phyloP scores from a whole-genome alignment of 108 stramenopile species.

The Pelagomonas calceolata region DNA sequence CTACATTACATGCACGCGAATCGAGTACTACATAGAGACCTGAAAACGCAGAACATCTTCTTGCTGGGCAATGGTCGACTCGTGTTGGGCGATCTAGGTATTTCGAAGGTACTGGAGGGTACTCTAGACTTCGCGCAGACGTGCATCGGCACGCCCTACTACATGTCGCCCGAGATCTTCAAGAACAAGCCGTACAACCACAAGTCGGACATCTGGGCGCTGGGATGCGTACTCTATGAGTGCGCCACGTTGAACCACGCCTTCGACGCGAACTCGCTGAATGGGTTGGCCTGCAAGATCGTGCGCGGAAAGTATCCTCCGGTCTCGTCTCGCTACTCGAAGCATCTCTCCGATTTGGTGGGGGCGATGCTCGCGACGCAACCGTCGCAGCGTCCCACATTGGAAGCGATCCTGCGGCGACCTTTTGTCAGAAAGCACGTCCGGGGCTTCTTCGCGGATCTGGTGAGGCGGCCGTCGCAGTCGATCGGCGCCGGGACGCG shows the following conservation, averaged over 20 bases:
- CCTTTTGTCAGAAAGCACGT: slow-evolving; percentile 33
- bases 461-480: slow-evolving; percentile 8
- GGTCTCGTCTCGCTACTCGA: slow-evolving; percentile 14
- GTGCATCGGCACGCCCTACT: slow-evolving; percentile 49
- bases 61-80: slow-evolving; percentile 44
- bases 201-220: slow-evolving; percentile 48
- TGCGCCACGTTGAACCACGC: slow-evolving; percentile 38
- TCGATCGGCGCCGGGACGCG: slow-evolving; percentile 32
- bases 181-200: slow-evolving; percentile 37
- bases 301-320: slow-evolving; percentile 27
- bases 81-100: slow-evolving; percentile 52
- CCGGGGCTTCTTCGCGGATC: slow-evolving; percentile 18
- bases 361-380: slow-evolving; percentile 16
- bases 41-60: slow-evolving; percentile 47
- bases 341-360: slow-evolving; percentile 17
- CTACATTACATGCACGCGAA: slow-evolving; percentile 39
- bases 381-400: slow-evolving; percentile 21
- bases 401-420: slow-evolving; percentile 22
- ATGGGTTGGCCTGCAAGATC: slow-evolving; percentile 32
- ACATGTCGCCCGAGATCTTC: slow-evolving; percentile 48
- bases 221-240: slow-evolving; percentile 48
- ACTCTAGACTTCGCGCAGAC: slow-evolving; percentile 54
- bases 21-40: slow-evolving; percentile 34
- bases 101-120: slow-evolving; percentile 46
- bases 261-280: slow-evolving; percentile 35